A percentile compares a stretch with the other conserved stretches of the same genome.
phyloP scores from a whole-genome alignment of 345 rosid genomes.

The Rhodamnia argentea region DNA sequence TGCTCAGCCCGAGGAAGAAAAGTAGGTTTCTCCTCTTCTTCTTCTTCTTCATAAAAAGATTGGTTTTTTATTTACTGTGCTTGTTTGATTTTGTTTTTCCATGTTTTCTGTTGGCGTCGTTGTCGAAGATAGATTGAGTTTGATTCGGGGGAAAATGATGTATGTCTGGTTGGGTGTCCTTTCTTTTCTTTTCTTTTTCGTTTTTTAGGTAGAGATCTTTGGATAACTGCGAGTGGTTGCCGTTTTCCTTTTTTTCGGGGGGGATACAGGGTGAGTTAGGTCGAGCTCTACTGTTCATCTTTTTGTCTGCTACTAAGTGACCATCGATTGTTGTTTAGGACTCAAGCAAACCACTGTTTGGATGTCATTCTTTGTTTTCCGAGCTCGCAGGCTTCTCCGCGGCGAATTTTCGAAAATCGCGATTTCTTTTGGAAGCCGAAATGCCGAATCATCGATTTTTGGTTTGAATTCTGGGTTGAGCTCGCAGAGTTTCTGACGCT shows the following conservation, averaged over 20 bases:
- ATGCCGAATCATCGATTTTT: background rate
- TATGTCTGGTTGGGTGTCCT: background rate
- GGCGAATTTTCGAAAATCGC: background rate
- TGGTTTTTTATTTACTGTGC: slow-evolving; percentile 4
- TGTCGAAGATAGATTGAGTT: background rate
- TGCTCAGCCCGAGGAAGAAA: slow-evolving; percentile 7
- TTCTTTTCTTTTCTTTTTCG: background rate
- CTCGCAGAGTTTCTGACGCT: background rate
- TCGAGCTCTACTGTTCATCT: slow-evolving; percentile 16
- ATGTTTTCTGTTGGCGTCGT: background rate
- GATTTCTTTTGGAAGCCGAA: background rate
- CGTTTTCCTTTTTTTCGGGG: background rate
- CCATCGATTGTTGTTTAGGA: slow-evolving; percentile 7
- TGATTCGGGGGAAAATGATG: background rate
- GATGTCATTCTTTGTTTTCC: background rate
- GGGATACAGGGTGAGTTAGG: slow-evolving; percentile 15
- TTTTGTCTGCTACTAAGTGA: background rate
- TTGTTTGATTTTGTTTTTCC: background rate
- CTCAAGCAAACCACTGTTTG: background rate
- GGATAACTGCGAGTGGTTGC: background rate
- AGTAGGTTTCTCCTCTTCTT: slow-evolving; percentile 5
- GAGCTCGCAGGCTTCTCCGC: background rate
- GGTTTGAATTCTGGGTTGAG: background rate
- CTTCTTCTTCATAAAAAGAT: background rate
- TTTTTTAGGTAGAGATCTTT: background rate